Conservation (phyloP, 2,329 filamentous ascomycete genomes). For the Alternaria burnsii region DNA sequence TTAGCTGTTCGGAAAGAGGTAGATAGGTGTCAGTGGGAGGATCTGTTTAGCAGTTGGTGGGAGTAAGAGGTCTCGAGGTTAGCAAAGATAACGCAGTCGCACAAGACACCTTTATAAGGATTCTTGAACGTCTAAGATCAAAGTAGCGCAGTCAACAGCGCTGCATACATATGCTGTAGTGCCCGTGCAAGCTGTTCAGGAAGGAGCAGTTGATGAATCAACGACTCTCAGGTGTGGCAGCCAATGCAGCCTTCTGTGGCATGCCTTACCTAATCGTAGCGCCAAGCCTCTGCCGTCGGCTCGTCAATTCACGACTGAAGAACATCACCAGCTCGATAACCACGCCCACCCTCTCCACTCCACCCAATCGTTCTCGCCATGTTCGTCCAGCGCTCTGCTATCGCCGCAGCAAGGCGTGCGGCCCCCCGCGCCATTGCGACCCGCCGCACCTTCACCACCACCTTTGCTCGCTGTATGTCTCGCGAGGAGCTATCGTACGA, state of each 20-base stretch:
- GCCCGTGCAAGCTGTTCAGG: conserved; percentile 4
- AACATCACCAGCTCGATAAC: conserved; percentile 39
- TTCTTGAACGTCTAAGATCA: conserved; percentile 11
- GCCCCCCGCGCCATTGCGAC: conserved; percentile 51
- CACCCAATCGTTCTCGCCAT: conserved; percentile 52
- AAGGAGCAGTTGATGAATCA: conserved; percentile 14
- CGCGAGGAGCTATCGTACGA: conserved; percentile 43
- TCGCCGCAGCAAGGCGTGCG: conserved; percentile 57
- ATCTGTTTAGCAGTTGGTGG: not conserved
- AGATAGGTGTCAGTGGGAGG: not conserved
- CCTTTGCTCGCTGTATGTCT: conserved; percentile 57
- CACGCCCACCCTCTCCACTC: conserved; percentile 44
- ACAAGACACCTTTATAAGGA: not conserved
- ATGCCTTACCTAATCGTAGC: conserved; percentile 24
- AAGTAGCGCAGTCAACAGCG: conserved; percentile 13
- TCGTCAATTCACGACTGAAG: conserved; percentile 34
- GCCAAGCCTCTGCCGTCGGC: conserved; percentile 37
- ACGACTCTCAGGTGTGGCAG: conserved; percentile 3
- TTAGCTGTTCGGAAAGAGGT: not conserved
- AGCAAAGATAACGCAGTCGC: not conserved
- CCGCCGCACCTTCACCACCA: conserved; percentile 58
- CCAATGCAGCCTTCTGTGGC: conserved; percentile 14
- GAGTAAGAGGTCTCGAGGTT: not conserved
- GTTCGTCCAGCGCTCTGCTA: conserved; percentile 61
- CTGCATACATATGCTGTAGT: conserved; percentile 14